Evolutionary conservation across 75 land plant genomes (phyloP), one percentile per base, ranked within the genome.

Genomic region (Pseudotsuga menziesii): DNA sequence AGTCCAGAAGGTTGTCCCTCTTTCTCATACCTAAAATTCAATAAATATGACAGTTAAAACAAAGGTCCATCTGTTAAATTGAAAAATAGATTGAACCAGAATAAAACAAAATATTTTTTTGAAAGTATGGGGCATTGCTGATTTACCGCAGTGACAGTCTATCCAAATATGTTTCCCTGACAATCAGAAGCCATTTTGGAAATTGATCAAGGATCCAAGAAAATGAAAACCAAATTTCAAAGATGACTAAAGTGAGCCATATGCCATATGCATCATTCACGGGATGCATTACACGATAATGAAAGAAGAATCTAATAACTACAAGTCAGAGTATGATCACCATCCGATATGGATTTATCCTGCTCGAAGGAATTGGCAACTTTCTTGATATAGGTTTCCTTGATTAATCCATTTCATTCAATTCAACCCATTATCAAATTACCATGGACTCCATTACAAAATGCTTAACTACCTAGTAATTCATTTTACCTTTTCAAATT

Each of bases 201-300:
- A 93, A 93, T 67, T n/a, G n/a, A n/a, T n/a, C n/a, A n/a, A n/a
- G n/a, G n/a, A n/a, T n/a, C n/a, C n/a, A n/a, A n/a, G n/a, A 93
- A 17, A 91, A 25, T 20, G 95, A 91, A 80, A 93, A 93, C 95
- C 95, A 93, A 48, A 93, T 85, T 81, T 93, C 95, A 79, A 93
- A 93, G 4, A 89, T 87, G 3, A 93, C 90, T 13, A 93, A 93
- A 36, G 87, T 80, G 11, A 93, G 78, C 96, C 96, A 93, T 70
- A 93, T 62, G 7, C 78, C 93, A 80, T 74, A 89, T 3, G 96
- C 96, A 71, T 82, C 80, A 6, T 69, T 62, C 16, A 91, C 96
- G 12, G 96, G 96, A n/a, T n/a, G n/a, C n/a, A n/a, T n/a, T n/a
- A n/a, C n/a, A n/a, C n/a, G n/a, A n/a, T n/a, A n/a, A n/a, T n/a